Evolutionary conservation across 371 early-diverging fungal species (phyloP), one percentile per base, ranked within the genome.

Genomic region (Circinella minor): DNA sequence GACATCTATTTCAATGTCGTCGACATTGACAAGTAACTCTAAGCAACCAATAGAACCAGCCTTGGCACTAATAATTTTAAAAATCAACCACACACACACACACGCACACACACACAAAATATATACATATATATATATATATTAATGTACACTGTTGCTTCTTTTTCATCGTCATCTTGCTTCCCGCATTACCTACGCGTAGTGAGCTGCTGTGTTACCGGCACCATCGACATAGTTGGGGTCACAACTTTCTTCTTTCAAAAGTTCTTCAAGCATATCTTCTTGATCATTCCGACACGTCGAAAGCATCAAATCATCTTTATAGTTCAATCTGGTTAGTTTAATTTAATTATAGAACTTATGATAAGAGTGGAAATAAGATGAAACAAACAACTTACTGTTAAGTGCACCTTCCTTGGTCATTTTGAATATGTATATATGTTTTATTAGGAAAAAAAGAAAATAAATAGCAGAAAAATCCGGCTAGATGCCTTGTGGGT

Each of bases 191-290:
- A 81, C 89, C 74, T 87, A 90, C 90, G 90, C 90, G 73, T 86
- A 84, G 68, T 91, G 92, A 60, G 90, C 88, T 20, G 89, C 88
- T 7, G 88, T 83, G 62, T 86, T 86, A 48, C 92, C 92, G n/a
- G 85, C 74, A 39, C 84, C 88, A 70, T 91, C 90, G 4, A 71
- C 79, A 67, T 78, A 85, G 77, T 87, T 87, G 59, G 90, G 73
- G 57, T 88, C 74, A 47, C 81, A 82, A 18, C 74, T 70, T 10
- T 69, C 67, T 43, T 71, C 73, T 27, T 66, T 64, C 7, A 89
- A 68, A 59, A 88, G 68, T 46, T 71, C 70, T 49, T 72, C 72
- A 38, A 89, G 74, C 63, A 81, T 73, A 17, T 84, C 84, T 63
- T 84, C 82, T 69, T 89, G 89, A 63, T 88, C 87, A 68, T 75